These are phyloP conservation scores for Vanilla planifolia DNA, from an alignment of 106 monocot genomes.

Conservation along the genomic window DNA sequence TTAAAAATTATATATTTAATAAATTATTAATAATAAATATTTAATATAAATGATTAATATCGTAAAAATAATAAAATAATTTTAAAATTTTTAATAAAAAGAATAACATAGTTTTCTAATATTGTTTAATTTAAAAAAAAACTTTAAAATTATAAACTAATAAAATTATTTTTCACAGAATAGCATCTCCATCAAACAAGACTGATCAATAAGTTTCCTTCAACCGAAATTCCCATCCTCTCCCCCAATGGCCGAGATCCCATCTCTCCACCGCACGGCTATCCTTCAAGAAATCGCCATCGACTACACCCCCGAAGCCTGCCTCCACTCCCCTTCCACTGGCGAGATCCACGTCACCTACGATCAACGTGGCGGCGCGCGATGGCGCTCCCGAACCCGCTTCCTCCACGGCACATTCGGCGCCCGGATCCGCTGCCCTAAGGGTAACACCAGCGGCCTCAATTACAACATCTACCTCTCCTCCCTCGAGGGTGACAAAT, in stretches of 20 bases:
- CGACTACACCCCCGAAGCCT: slow-evolving; percentile 58
- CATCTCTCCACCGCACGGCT: slow-evolving; percentile 11
- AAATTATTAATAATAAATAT: too few relatives aligned
- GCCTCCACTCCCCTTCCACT: slow-evolving; percentile 30
- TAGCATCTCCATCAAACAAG: too few relatives aligned
- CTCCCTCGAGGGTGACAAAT: slow-evolving; percentile 58
- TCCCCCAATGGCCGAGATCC: neutral
- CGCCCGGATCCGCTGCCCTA: slow-evolving; percentile 35
- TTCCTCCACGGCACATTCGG: slow-evolving; percentile 51
- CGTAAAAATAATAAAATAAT: too few relatives aligned
- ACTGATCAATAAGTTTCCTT: too few relatives aligned
- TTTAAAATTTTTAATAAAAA: too few relatives aligned
- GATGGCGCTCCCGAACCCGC: slow-evolving; percentile 49
- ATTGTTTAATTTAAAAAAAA: too few relatives aligned
- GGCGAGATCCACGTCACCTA: slow-evolving; percentile 50
- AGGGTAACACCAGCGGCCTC: slow-evolving; percentile 57
- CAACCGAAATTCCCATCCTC: too few relatives aligned
- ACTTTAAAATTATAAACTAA: too few relatives aligned
- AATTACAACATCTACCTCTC: slow-evolving; percentile 77
- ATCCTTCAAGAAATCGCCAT: slow-evolving; percentile 41
- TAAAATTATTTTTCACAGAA: too few relatives aligned
- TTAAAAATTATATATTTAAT: too few relatives aligned
- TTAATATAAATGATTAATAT: too few relatives aligned
- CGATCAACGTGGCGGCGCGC: slow-evolving; percentile 69
- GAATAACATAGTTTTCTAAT: too few relatives aligned